phyloP scores from a whole-genome alignment of 176 grass and related monocot species.

The Poa annua region DNA sequence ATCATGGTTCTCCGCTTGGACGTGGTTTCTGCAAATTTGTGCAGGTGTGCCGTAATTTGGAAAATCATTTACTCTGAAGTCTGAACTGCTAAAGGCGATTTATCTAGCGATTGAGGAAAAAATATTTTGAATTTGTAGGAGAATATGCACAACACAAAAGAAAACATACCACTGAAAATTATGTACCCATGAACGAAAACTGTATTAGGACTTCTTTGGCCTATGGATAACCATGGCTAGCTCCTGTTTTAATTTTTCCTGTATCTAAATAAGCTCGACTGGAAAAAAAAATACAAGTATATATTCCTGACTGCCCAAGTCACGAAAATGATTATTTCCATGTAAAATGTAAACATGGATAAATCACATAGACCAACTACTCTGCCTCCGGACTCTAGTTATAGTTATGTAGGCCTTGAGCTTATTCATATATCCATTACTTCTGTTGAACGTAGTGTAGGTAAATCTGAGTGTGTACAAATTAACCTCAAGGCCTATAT shows the following conservation, averaged over 20 bases:
- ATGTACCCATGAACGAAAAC: too few relatives aligned
- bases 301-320: not conserved
- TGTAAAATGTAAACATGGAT: not conserved
- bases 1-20: constrained; percentile 91
- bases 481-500: not conserved
- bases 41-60: constrained; percentile 56
- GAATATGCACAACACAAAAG: too few relatives aligned
- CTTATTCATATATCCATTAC: not conserved
- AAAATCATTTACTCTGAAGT: constrained; percentile 13
- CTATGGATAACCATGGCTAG: too few relatives aligned
- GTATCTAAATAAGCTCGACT: too few relatives aligned
- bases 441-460: not conserved
- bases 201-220: too few relatives aligned
- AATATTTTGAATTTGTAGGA: too few relatives aligned
- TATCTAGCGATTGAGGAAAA: not conserved
- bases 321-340: not conserved
- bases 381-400: not conserved
- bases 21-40: constrained; percentile 92
- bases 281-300: too few relatives aligned
- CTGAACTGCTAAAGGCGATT: constrained; percentile 18
- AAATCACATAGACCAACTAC: not conserved
- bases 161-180: too few relatives aligned
- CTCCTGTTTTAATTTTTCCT: too few relatives aligned
- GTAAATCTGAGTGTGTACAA: not conserved
- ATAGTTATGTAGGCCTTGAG: constrained; percentile 4